Conservation (phyloP, 306 rosid species). For the Prunus dulcis region DNA sequence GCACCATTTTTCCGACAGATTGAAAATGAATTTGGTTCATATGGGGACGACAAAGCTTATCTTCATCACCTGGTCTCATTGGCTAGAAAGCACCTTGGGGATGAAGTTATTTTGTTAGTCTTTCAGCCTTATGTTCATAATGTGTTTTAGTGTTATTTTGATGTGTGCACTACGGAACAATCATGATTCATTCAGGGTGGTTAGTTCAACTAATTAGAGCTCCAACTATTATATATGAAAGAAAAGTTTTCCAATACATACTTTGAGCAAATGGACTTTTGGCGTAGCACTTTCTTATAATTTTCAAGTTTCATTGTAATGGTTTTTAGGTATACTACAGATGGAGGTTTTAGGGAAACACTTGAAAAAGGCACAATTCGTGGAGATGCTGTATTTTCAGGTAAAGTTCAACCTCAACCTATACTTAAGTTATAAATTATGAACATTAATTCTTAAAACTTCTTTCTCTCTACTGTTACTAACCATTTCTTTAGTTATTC, state of each 20-base stretch:
- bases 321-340: constrained; percentile 79
- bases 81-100: constrained; percentile 77
- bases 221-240: background rate
- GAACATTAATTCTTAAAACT: background rate
- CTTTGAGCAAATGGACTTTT: constrained; percentile 5
- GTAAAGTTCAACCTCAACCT: constrained; percentile 34
- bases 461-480: background rate
- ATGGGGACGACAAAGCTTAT: constrained; percentile 76
- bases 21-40: constrained; percentile 93
- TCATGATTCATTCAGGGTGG: background rate
- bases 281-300: constrained; percentile 16
- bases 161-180: background rate
- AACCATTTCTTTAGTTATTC: background rate
- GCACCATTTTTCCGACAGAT: constrained; percentile 54
- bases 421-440: background rate
- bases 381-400: constrained; percentile 77
- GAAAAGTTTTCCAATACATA: background rate
- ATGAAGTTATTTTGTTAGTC: constrained; percentile 70
- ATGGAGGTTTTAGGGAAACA: constrained; percentile 80
- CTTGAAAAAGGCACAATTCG: constrained; percentile 86
- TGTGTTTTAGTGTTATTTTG: background rate
- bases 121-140: constrained; percentile 17
- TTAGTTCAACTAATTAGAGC: background rate
- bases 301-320: constrained; percentile 2
- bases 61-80: constrained; percentile 66